Percentiles rank a stretch among this genome's conserved stretches.
Evolutionary conservation across 345 rosid genomes (phyloP).

Genomic region (Eucalyptus virginea): DNA sequence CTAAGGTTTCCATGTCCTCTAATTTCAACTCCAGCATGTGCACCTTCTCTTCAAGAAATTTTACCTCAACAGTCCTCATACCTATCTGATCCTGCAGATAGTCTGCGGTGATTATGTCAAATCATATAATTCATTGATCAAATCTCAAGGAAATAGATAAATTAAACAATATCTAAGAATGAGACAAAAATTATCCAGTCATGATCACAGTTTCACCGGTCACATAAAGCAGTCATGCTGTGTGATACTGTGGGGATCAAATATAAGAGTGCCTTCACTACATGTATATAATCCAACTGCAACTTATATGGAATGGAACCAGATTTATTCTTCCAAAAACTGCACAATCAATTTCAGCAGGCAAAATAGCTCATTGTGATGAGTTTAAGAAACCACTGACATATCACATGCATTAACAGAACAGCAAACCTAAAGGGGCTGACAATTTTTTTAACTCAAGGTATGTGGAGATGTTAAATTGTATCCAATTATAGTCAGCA

Average conservation of each 20-base stretch:
- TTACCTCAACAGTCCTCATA: constrained; percentile 46
- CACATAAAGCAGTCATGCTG: background rate
- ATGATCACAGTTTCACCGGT: background rate
- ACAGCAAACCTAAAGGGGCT: background rate
- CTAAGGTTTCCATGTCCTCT: constrained; percentile 33
- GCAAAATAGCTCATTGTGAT: background rate
- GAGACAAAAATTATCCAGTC: background rate
- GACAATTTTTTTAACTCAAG: background rate
- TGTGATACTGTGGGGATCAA: background rate
- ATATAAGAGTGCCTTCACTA: background rate
- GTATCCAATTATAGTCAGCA: background rate
- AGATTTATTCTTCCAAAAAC: background rate
- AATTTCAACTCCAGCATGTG: constrained; percentile 50
- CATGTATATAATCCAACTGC: background rate
- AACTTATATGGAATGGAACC: background rate
- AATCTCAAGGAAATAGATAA: background rate
- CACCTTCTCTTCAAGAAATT: constrained; percentile 38
- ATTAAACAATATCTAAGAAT: background rate
- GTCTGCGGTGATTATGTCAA: constrained; percentile 21
- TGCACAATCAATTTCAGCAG: background rate
- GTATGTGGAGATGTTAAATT: background rate
- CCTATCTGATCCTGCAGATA: constrained; percentile 76
- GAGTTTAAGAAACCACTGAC: background rate
- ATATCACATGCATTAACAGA: background rate
- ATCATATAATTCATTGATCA: background rate